Evolutionary conservation across 257 asterid species (phyloP), one percentile per base, ranked within the genome.

Genomic region (Petunia axillaris): DNA sequence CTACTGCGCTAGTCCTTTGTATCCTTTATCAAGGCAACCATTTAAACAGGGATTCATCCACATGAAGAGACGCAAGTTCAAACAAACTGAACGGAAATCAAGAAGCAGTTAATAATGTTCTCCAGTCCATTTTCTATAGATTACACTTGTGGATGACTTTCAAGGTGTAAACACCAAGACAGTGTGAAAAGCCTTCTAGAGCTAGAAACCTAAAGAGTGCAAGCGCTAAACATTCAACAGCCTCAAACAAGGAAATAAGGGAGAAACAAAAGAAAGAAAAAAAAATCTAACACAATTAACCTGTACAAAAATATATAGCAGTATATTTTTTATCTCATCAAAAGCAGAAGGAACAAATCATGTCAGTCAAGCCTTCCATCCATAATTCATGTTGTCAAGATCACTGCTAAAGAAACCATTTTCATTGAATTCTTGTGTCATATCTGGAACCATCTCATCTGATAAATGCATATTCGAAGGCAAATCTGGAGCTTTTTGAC

Each of bases 351-450:
- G 73, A 37, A 38, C 14, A 68, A 15, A 77, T 59, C 84, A 82
- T 54, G 90, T 86, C 78, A 76, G 87, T 91, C 90, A 90, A 16
- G 84, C 91, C 88, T 93, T 93, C 98, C 98, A 93, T 81, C 85
- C 89, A 77, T 91, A 93, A 87, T 85, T 89, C 91, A 89, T 87
- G 77, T 91, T 97, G 38, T 95, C 99, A 54, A 93, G 89, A 79
- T 93, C 98, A 59, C 76, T 77, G 87, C 82, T 89, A 79, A 93
- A 91, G 82, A 95, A 93, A 15, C 91, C 93, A 75, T 88, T 91
- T 62, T 91, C 98, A 0, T 91, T 57, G 84, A 91, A 91, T 44
- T 94, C 98, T 3, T 85, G 91, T n/a, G 92, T 78, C 43, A 90
- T 84, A 79, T 93, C 97, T 2, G 84, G 85, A 8, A 85, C 89